These are phyloP conservation scores for Ascochyta fabae DNA, from an alignment of 2,329 filamentous ascomycete species.

Conservation along the genomic window DNA sequence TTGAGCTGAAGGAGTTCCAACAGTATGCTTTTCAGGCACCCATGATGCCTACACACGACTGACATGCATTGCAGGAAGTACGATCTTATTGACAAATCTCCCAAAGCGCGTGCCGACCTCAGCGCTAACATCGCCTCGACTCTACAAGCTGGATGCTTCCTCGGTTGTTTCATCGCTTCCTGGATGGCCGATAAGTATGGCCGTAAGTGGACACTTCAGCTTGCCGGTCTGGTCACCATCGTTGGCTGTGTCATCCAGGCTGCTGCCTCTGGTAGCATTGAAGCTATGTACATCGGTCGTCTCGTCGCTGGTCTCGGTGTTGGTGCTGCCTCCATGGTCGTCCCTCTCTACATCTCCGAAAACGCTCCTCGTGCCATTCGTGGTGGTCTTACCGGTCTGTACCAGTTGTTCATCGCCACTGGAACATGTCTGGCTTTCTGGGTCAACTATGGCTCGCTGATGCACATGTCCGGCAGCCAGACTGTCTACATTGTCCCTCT, in stretches of 20 bases:
- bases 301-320: conserved; percentile 63
- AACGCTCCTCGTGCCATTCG: conserved; percentile 66
- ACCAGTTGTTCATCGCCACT: conserved; percentile 64
- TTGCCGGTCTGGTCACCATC: conserved; percentile 63
- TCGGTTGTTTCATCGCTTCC: conserved; percentile 65
- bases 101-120: conserved; percentile 59
- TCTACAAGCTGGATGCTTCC: conserved; percentile 72
- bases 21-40: conserved; percentile 47
- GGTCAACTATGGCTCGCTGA: conserved; percentile 61
- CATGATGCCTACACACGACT: neutral
- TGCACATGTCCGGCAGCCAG: conserved; percentile 56
- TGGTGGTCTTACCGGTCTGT: conserved; percentile 65
- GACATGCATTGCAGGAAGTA: conserved; percentile 56
- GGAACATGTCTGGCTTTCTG: conserved; percentile 62
- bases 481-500: conserved; percentile 67
- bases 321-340: conserved; percentile 62
- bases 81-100: conserved; percentile 52
- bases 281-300: conserved; percentile 69
- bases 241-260: conserved; percentile 70
- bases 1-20: conserved; percentile 66
- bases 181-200: conserved; percentile 64
- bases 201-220: conserved; percentile 62
- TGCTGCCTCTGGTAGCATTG: conserved; percentile 64
- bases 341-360: conserved; percentile 67
- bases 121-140: conserved; percentile 75